Percentiles rank a stretch among this genome's conserved stretches.
Conservation (phyloP, 2,329 filamentous ascomycete genomes). For the Chrysosphaeria jannelii region DNA sequence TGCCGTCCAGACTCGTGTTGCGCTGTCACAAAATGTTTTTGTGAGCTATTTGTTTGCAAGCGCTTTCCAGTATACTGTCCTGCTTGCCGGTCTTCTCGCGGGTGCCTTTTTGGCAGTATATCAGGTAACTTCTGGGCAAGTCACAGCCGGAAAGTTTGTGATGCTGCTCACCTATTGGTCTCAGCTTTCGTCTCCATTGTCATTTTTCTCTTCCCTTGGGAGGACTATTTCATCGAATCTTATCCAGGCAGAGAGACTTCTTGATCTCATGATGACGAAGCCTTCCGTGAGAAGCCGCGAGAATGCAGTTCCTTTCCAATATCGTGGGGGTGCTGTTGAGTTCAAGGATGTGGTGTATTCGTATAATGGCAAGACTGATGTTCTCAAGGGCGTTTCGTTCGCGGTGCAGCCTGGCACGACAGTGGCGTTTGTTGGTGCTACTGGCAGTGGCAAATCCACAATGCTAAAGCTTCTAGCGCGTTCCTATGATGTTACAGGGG, state of each 20-base stretch:
- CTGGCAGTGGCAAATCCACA: conserved; percentile 27
- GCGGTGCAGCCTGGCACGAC: conserved; percentile 19
- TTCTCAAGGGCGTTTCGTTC: conserved; percentile 23
- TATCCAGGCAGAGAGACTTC: conserved; percentile 24
- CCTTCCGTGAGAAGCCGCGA: conserved; percentile 22
- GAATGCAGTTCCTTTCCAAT: conserved; percentile 17
- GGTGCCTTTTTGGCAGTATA: conserved; percentile 28
- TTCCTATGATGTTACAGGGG: conserved; percentile 24
- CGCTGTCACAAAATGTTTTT: conserved; percentile 11
- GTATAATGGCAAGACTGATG: conserved; percentile 26
- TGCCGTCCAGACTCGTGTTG: conserved; percentile 14
- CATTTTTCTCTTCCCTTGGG: conserved; percentile 31
- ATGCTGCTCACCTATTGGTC: conserved; percentile 45
- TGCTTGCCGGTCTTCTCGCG: conserved; percentile 39
- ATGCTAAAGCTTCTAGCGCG: conserved; percentile 25
- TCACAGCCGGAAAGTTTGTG: conserved; percentile 36
- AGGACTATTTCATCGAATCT: conserved; percentile 24
- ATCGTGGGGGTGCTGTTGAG: conserved; percentile 20
- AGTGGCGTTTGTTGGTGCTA: conserved; percentile 27
- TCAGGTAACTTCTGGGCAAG: conserved; percentile 29
- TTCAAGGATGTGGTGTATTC: conserved; percentile 25
- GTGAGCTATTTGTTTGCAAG: conserved; percentile 19
- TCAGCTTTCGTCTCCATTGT: conserved; percentile 38
- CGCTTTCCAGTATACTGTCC: conserved; percentile 26
- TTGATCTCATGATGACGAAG: conserved; percentile 26